Conservation (phyloP, 495 filamentous ascomycete species). For the Aspergillus homomorphus region DNA sequence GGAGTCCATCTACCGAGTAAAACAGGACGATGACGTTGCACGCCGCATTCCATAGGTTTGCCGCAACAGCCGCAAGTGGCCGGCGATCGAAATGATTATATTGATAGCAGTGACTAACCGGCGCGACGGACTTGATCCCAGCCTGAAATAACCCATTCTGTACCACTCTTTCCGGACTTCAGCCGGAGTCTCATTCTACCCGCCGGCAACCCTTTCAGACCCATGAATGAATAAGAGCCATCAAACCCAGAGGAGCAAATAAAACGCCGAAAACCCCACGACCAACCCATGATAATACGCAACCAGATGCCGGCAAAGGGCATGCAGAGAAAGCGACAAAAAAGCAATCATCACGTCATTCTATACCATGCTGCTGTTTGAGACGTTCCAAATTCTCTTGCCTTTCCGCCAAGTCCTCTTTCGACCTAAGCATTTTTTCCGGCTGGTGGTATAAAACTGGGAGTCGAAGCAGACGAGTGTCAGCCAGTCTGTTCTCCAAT, state of each 20-base stretch:
- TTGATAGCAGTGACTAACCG: constrained; percentile 24
- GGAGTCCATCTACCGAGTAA: no score
- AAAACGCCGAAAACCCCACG: constrained; percentile 47
- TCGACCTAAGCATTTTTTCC: constrained; percentile 91
- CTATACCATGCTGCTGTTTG: constrained; percentile 97
- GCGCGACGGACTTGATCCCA: constrained; percentile 20
- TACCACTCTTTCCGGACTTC: constrained; percentile 18
- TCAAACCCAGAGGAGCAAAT: constrained; percentile 32
- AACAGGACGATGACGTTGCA: neutral
- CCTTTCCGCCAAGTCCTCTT: constrained; percentile 90
- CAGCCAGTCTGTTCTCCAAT: constrained; percentile 4
- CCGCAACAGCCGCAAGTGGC: constrained; percentile 19
- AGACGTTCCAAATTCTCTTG: constrained; percentile 96
- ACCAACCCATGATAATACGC: constrained; percentile 41
- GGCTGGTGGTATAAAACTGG: constrained; percentile 96
- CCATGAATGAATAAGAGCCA: constrained; percentile 30
- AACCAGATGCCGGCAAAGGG: constrained; percentile 41
- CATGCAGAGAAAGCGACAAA: constrained; percentile 34
- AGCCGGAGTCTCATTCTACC: constrained; percentile 23
- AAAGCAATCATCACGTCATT: constrained; percentile 60
- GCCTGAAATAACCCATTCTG: constrained; percentile 24
- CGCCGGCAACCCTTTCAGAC: constrained; percentile 25
- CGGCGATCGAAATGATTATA: constrained; percentile 25
- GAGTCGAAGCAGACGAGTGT: constrained; percentile 10
- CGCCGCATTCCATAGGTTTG: constrained; percentile 17